Evolutionary conservation across 192 early-diverging fungal genomes (phyloP), one percentile per base, ranked within the genome.

Genomic region (Entomortierella beljakovae): DNA sequence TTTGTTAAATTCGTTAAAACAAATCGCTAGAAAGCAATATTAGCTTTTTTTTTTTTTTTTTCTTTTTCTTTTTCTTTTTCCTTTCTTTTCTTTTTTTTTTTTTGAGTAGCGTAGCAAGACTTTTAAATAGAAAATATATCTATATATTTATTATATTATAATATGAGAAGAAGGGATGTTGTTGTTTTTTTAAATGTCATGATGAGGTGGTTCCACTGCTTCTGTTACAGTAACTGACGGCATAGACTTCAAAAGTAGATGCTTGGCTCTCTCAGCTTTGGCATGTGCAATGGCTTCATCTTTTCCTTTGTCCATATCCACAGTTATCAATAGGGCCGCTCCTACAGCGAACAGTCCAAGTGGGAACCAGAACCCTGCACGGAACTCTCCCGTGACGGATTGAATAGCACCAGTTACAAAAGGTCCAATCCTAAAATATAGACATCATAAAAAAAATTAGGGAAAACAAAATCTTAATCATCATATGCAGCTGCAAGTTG

Each of bases 391-490:
- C 1, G 85, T 83, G 20, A 60, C 46, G 15, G 85, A 68, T 7
- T 81, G 81, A 57, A 94, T 92, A 25, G 84, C 86, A 16, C 83
- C 92, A n/a, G 90, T 90, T 26, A 93, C 82, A 51, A 94, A 83
- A 8, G 92, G 92, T 1, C 93, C 93, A 13, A 94, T 83, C 87
- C 75, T 79, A 61, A 38, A 26, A 54, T 22, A 35, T 28, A 23
- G 48, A 55, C 23, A 56, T 9, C 35, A 55, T 22, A 32, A 15
- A 55, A 15, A 18, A 11, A 32, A 9, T 10, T 43, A 18, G 31
- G 28, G 13, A 8, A 32, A 32, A 0, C 33, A 31, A 23, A 26
- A 13, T n/a, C 43, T 3, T 25, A 31, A 31, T 20, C 15, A 46
- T 46, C 15, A 46, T 25, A 2, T 28, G 35, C 49, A 3, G 29